Base-by-base conservation (phyloP, 2,329 filamentous ascomycete species). In the Aspergillus eucalypticola region DNA sequence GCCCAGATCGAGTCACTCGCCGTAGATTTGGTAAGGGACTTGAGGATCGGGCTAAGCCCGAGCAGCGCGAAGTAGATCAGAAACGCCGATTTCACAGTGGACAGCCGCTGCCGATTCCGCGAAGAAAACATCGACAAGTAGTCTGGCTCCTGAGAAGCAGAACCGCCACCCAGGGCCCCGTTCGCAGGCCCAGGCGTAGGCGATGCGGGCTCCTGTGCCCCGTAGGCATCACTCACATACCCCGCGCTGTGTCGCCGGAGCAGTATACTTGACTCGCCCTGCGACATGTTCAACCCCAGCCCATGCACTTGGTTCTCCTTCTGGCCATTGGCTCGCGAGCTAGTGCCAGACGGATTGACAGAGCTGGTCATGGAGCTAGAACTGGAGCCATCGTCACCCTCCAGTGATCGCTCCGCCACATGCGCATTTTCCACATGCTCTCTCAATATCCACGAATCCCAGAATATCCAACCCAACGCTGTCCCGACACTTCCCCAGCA, bases 1-100 rank as follows among this genome's bases (percentile, higher is more conserved):
- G 95, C 92, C 95, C 95, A 99, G 73, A 99, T 99, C 46, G 90
- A 95, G 82, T 99, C 95, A 58, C 87, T 90, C 7, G 91, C 94
- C 4, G 94, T 98, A 5, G 93, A 97, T 54, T 86, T 86, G 0
- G 95, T 99, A n/a, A 99, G 85, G 1, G 93, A 97, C 76, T 97
- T 97, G 63, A 99, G 86, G 65, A 99, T 98, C 0, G 95, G 95
- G 44, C 91, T 96, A 3, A 99, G 84, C 10, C 94, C 95, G 3
- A 98, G 86, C 13, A 99, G 83, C 3, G 92, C 93, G 67, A 90
- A 96, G 78, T 96, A 97, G 69, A 98, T 98, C 53, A 98, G 84
- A 39, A 96, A 82, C 0, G 93, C 93, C 0, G 93, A 97, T 77
- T 98, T 98, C 67, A 93, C 87, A 0, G 95, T 97, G 35, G 89